phyloP scores from a whole-genome alignment of 1,284 basidiomycete genomes.

The Heterobasidion annosum region DNA sequence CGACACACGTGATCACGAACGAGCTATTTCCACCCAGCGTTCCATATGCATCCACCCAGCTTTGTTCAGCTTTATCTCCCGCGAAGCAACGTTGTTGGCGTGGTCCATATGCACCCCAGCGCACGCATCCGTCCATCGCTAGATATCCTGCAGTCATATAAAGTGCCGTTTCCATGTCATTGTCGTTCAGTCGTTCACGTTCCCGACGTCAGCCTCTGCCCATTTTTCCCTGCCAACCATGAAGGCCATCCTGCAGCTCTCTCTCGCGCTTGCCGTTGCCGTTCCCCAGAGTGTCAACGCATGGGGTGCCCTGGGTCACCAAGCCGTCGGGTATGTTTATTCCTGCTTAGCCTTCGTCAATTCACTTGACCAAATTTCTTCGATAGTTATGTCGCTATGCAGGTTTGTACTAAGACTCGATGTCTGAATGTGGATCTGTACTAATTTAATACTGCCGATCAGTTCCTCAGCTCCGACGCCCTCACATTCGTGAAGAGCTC shows the following conservation, averaged over 20 bases:
- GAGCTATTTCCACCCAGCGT: background rate
- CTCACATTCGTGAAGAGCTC: slow-evolving; percentile 34
- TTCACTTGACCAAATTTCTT: background rate
- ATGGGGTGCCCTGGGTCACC: slow-evolving; percentile 34
- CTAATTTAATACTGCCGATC: background rate
- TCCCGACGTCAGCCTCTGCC: no score
- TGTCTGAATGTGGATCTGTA: slow-evolving; percentile 3
- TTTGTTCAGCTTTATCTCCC: background rate
- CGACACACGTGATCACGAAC: background rate
- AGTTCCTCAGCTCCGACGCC: slow-evolving; percentile 38
- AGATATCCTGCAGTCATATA: background rate
- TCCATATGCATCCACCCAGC: background rate
- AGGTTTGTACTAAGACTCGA: slow-evolving; percentile 9
- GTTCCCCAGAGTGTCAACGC: slow-evolving; percentile 12
- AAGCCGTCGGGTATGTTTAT: slow-evolving; percentile 25
- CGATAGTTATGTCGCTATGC: slow-evolving; percentile 22
- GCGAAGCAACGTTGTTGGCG: background rate
- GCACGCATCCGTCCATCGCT: background rate
- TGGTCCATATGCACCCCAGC: background rate
- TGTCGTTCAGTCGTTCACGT: background rate
- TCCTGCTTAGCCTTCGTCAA: background rate
- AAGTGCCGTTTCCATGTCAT: background rate
- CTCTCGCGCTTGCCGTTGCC: background rate
- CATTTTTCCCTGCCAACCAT: background rate
- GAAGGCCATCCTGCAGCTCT: slow-evolving; percentile 1